Evolutionary conservation across 177 flowering plant genomes (phyloP).

Genomic region (Vitis hybrid): DNA sequence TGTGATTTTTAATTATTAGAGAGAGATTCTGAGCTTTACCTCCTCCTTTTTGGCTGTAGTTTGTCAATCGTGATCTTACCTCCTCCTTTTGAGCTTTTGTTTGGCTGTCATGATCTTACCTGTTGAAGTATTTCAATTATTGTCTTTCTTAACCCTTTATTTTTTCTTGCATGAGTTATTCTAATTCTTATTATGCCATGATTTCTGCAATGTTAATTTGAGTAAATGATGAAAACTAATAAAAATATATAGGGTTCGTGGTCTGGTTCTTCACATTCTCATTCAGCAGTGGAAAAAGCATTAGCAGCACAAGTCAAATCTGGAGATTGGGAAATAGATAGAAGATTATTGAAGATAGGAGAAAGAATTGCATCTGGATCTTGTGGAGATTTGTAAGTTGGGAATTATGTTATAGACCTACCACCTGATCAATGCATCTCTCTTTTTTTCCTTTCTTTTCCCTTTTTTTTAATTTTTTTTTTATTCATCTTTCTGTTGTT

Average conservation of each 20-base stretch:
- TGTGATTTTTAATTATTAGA: too few species aligned
- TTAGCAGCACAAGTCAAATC: constrained; percentile 30
- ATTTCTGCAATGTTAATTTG: not conserved
- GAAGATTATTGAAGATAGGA: constrained; percentile 64
- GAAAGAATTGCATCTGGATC: constrained; percentile 89
- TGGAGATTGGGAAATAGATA: constrained; percentile 79
- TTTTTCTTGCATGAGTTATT: not conserved
- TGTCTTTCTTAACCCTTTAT: not conserved
- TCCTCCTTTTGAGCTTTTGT: not conserved
- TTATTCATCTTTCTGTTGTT: constrained; percentile 3
- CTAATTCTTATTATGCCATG: not conserved
- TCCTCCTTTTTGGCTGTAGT: too few species aligned
- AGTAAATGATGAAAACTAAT: not conserved
- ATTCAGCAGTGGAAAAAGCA: constrained; percentile 46
- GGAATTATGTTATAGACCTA: constrained; percentile 1
- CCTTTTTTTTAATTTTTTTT: not conserved
- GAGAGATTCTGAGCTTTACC: too few species aligned
- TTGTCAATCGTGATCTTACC: not conserved
- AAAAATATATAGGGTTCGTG: constrained; percentile 61
- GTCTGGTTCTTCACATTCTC: constrained; percentile 71
- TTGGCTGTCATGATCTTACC: not conserved
- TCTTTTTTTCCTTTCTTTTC: not conserved
- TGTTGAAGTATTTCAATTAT: not conserved
- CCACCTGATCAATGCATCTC: not conserved
- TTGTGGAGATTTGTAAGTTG: constrained; percentile 89